Base-by-base conservation (phyloP, 2,329 filamentous ascomycete species). In the Apiospora saccharicola region DNA sequence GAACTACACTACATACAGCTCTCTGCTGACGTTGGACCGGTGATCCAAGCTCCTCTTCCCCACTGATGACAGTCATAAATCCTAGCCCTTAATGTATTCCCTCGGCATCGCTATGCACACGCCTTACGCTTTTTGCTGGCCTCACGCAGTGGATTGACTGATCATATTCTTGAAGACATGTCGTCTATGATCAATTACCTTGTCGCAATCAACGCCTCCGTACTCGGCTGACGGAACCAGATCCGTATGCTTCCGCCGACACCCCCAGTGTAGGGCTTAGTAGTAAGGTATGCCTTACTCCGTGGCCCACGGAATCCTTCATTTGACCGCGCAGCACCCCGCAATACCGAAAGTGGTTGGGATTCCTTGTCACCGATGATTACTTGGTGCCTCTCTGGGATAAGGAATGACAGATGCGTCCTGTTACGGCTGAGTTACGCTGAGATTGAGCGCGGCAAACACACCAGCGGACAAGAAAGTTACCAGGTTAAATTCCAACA, bases 1-100 rank as follows among this genome's bases (percentile, higher is more conserved):
- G 61, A 47, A 37, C 43, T 67, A 41, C 41, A 41, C 24, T 47
- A 46, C 41, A 49, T 47, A 46, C 41, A 49, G 43, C 47, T 22
- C 19, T 30, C 53, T 72, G 71, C 71, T 72, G 53, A 72, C 71
- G 71, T 72, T 68, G 71, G 71, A 72, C 46, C 44, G 69, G 71
- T 69, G 43, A 47, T 49, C 19, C 49, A 70, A 51, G 53, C 57
- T 51, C 68, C 68, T 43, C 30, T 70, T 70, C 46, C 67, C 67
- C 67, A 19, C 67, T n/a, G 46, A 22, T 70, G 26, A 47, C 43
- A 49, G 53, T 68, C 43, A n/a, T n/a, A 64, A 41, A 3, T 19
- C n/a, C 34, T 64, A 10, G 57, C 30, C 57, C 37, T 41, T 30
- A 3, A 64, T 24, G 57, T 41, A 64, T 41, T n/a, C 19, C 57